These are phyloP conservation scores for Avena sativa DNA, from an alignment of 176 grass and related monocot genomes.

Conservation along the genomic window DNA sequence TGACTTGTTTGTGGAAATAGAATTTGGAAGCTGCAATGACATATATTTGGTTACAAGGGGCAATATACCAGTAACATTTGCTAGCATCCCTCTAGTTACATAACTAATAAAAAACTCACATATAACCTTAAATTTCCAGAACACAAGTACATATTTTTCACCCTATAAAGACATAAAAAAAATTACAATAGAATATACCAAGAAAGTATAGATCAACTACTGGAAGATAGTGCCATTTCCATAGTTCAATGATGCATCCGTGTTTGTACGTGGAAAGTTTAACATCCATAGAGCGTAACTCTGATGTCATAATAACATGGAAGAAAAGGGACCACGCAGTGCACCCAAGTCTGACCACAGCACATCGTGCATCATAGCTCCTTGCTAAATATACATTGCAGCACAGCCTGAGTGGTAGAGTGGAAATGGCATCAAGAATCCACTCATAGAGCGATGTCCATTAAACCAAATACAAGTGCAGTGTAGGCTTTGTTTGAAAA, in stretches of 20 bases:
- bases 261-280: no score
- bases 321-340: no score
- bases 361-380: no score
- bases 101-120: background rate
- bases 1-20: background rate
- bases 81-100: background rate
- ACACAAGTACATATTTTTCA: background rate
- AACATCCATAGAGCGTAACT: no score
- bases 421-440: background rate
- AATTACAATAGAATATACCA: background rate
- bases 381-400: no score
- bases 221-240: background rate
- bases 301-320: no score
- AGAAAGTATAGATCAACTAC: background rate
- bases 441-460: background rate
- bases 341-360: no score
- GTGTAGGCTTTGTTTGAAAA: background rate
- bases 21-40: background rate
- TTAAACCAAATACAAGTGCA: background rate
- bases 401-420: background rate
- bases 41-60: background rate
- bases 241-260: background rate
- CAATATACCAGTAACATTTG: background rate
- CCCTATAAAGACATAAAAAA: background rate
- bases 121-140: background rate